Percentiles rank a stretch among this genome's conserved stretches.
Conservation (phyloP, 257 asterid species). For the Rehmannia glutinosa region DNA sequence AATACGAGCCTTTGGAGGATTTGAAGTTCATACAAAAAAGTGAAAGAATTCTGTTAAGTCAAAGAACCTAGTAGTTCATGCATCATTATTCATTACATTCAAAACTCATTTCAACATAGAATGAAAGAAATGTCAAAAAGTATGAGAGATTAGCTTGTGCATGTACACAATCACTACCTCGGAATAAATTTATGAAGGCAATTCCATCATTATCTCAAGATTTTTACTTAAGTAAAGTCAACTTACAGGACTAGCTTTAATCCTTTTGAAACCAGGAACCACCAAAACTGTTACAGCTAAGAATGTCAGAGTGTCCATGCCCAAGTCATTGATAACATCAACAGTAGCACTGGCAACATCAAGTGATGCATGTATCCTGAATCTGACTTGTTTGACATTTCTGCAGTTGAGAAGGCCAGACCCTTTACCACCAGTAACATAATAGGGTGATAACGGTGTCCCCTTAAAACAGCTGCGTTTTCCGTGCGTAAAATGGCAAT, state of each 20-base stretch:
- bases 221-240: constrained; percentile 7
- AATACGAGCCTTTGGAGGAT: background rate
- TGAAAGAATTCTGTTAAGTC: no score
- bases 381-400: constrained; percentile 28
- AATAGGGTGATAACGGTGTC: constrained; percentile 25
- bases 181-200: background rate
- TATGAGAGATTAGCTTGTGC: background rate
- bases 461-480: constrained; percentile 40
- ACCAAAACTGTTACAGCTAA: constrained; percentile 87
- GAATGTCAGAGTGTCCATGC: constrained; percentile 89
- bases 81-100: background rate
- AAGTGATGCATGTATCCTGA: constrained; percentile 52
- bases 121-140: background rate
- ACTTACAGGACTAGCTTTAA: constrained; percentile 98
- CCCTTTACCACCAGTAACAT: constrained; percentile 31
- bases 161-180: background rate
- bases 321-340: constrained; percentile 95
- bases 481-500: constrained; percentile 25
- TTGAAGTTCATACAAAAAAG: background rate
- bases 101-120: constrained; percentile 9
- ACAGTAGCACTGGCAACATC: constrained; percentile 83
- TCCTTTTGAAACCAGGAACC: constrained; percentile 83
- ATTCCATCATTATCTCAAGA: background rate
- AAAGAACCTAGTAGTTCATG: background rate
- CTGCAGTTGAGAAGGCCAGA: constrained; percentile 23